Evolutionary conservation across 202 grass and related monocot species (phyloP), one percentile per base, ranked within the genome.

Genomic region (Dendrocalamus latiflorus): DNA sequence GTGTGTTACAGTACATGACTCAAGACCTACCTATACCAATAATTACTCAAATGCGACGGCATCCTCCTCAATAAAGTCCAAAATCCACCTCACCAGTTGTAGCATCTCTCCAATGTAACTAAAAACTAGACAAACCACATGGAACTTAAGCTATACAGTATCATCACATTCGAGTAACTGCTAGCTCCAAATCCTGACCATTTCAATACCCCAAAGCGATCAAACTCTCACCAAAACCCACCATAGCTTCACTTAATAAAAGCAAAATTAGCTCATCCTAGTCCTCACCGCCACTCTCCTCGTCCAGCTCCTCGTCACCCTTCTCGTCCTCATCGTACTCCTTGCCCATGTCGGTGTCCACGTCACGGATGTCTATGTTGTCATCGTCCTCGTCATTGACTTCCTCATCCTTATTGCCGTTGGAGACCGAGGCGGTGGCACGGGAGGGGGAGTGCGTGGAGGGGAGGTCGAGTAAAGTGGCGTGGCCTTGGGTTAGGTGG

Each of bases 351-450:
- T 90, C 62, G 30, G n/a, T 51, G 41, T 75, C 58, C 10, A 14
- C 61, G 6, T 82, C 63, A 33, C 25, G 67, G 42, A 81, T 54
- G 18, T 65, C 84, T 78, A 87, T 36, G 26, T 28, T 28, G 1
- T 28, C 26, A 1, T 28, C 26, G 26, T 28, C 26, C 26, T 28
- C 26, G 26, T 28, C 26, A 17, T 75, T 70, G 24, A 85, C 36
- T 37, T 90, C 86, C 21, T 94, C 91, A 6, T 94, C 91, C 0
- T 91, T 84, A 37, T 95, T 90, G 4, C 60, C 71, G n/a, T 91
- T 86, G 61, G 93, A 89, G 25, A 88, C 86, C 20, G 86, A 42
- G 26, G 76, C 57, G 68, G 88, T 74, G 79, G 88, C 44, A 69
- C 80, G 53, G 62, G 84, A 83, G 26, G 26, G 69, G 54, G 88